Evolutionary conservation across 2,329 filamentous ascomycete species (phyloP).

Genomic region (Phyllosticta citribraziliensis): DNA sequence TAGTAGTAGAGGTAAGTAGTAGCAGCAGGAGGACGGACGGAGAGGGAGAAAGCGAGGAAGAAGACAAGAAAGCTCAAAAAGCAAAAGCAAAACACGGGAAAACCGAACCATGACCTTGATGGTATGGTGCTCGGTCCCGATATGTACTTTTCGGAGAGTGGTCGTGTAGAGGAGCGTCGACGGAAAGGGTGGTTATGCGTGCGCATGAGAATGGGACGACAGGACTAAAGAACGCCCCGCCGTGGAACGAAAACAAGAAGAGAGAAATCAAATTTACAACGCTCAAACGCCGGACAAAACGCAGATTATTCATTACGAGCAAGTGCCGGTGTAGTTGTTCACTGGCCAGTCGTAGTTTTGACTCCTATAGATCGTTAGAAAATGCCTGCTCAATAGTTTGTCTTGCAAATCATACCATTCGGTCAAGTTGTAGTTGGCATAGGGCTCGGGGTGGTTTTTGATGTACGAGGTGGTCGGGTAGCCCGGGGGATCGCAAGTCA

Average conservation of each 20-base stretch:
- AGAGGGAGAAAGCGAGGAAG: neutral
- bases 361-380: neutral
- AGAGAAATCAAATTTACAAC: neutral
- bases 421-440: slow-evolving; percentile 55
- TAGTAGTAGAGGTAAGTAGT: too few relatives aligned
- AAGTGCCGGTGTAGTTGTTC: neutral
- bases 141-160: neutral
- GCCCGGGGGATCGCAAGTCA: slow-evolving; percentile 59
- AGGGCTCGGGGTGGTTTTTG: slow-evolving; percentile 48
- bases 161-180: neutral
- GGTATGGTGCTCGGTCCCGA: too few relatives aligned
- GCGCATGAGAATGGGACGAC: neutral
- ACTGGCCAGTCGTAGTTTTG: neutral
- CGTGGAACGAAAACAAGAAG: neutral
- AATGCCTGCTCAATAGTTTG: neutral
- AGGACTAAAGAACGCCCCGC: neutral
- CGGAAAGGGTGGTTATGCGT: neutral
- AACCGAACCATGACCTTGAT: neutral
- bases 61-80: neutral
- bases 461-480: slow-evolving; percentile 62
- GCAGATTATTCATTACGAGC: neutral
- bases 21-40: too few relatives aligned
- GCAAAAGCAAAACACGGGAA: neutral
- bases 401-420: slow-evolving; percentile 42
- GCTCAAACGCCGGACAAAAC: neutral